A percentile compares a stretch with the other conserved stretches of the same genome.
These are phyloP conservation scores for Suillus variegatus DNA, from an alignment of 768 basidiomycete species.

Conservation along the genomic window DNA sequence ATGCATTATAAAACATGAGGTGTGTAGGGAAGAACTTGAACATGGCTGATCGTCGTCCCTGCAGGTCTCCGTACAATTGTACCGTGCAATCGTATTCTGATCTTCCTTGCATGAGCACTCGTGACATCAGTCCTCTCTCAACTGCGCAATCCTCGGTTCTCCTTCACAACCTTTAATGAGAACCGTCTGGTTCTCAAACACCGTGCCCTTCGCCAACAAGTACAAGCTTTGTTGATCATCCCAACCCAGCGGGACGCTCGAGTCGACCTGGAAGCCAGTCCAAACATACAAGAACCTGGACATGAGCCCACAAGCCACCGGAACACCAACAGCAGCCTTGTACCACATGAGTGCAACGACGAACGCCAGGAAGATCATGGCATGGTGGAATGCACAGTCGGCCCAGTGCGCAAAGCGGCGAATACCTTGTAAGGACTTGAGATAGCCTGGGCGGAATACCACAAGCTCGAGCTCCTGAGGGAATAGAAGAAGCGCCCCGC, in stretches of 20 bases:
- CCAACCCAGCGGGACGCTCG: slow-evolving; percentile 29
- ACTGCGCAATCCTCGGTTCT: neutral
- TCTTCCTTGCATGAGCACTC: neutral
- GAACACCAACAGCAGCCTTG: slow-evolving; percentile 18
- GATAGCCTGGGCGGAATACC: slow-evolving; percentile 32
- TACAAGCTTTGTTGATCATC: slow-evolving; percentile 37
- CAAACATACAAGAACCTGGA: slow-evolving; percentile 32
- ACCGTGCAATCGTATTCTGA: neutral
- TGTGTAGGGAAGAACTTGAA: too few relatives aligned
- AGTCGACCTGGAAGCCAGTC: slow-evolving; percentile 25
- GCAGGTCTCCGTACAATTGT: too few relatives aligned
- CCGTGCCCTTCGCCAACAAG: slow-evolving; percentile 26
- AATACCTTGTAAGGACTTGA: slow-evolving; percentile 28
- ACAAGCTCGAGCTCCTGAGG: slow-evolving; percentile 28
- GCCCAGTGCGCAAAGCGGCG: slow-evolving; percentile 41
- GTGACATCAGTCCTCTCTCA: neutral
- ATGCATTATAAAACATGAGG: too few relatives aligned
- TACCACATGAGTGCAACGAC: slow-evolving; percentile 22
- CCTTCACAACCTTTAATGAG: neutral
- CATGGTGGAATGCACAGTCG: slow-evolving; percentile 34
- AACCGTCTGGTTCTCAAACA: slow-evolving; percentile 10
- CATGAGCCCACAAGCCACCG: slow-evolving; percentile 17
- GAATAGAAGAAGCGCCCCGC: slow-evolving; percentile 32
- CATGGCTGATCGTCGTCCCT: too few relatives aligned
- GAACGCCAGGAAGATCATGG: slow-evolving; percentile 34